Evolutionary conservation across 2,329 filamentous ascomycete species (phyloP).

Genomic region (Botrytis porri): DNA sequence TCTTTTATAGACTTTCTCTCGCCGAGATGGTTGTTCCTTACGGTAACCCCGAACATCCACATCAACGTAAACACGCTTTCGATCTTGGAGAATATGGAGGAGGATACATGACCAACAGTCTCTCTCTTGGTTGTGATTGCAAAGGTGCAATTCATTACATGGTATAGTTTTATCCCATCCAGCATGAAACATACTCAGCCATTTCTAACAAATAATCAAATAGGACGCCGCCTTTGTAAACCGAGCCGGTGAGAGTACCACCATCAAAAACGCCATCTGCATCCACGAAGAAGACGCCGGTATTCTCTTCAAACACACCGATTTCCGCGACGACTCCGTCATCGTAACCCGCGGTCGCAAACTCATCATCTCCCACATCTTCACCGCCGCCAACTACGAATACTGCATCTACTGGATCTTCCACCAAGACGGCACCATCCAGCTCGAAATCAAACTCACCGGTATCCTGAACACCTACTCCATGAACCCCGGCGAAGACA

Average conservation of each 20-base stretch:
- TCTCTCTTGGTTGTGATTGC: constrained; percentile 77
- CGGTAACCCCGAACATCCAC: constrained; percentile 75
- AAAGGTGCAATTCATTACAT: constrained; percentile 91
- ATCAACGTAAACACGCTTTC: constrained; percentile 79
- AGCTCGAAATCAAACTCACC: constrained; percentile 87
- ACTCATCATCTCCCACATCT: constrained; percentile 84
- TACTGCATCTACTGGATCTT: constrained; percentile 88
- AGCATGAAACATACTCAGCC: not conserved
- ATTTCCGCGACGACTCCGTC: constrained; percentile 85
- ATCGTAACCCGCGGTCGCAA: constrained; percentile 85
- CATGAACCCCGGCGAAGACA: constrained; percentile 76
- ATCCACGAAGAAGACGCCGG: constrained; percentile 93
- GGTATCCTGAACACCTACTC: constrained; percentile 91
- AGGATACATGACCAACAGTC: constrained; percentile 79
- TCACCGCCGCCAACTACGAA: constrained; percentile 95
- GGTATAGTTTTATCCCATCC: constrained; percentile 37
- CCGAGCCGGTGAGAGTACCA: constrained; percentile 67
- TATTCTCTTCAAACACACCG: constrained; percentile 90
- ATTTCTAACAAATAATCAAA: not conserved
- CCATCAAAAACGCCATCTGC: constrained; percentile 91
- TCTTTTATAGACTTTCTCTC: constrained; percentile 86
- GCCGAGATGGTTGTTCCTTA: constrained; percentile 95
- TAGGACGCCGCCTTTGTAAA: constrained; percentile 74
- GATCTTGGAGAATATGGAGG: constrained; percentile 79
- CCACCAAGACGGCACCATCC: constrained; percentile 87